Conservation (phyloP, 805 yeast genomes). For the Spathaspora hagerdaliae region DNA sequence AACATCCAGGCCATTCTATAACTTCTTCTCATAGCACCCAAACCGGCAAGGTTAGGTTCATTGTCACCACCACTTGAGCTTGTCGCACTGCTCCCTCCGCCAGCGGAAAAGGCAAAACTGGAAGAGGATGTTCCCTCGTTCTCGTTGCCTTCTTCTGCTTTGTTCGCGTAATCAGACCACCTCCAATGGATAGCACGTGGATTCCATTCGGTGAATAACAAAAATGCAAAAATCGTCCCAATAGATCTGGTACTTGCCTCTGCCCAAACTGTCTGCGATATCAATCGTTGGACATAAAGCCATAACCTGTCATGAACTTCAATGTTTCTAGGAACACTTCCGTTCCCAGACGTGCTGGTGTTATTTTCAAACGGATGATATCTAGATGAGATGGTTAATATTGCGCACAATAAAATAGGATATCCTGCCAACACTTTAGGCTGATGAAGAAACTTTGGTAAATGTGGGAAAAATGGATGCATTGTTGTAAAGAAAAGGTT, state of each 20-base stretch:
- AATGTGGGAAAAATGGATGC: constrained; percentile 88
- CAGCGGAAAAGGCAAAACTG: neutral
- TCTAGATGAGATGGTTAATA: constrained; percentile 75
- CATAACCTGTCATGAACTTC: constrained; percentile 77
- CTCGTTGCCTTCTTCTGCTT: constrained; percentile 39
- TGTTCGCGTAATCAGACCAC: constrained; percentile 79
- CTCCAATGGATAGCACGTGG: constrained; percentile 91
- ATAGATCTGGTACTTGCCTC: constrained; percentile 84
- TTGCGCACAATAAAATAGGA: constrained; percentile 77
- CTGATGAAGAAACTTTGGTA: constrained; percentile 70
- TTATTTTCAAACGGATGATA: constrained; percentile 58
- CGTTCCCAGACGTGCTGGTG: constrained; percentile 17
- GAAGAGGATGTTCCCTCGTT: constrained; percentile 3
- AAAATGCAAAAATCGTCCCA: constrained; percentile 81
- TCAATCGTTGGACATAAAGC: constrained; percentile 76
- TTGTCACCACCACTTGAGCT: constrained; percentile 6
- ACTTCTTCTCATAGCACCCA: constrained; percentile 81
- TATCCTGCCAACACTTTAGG: constrained; percentile 66
- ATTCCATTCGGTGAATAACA: constrained; percentile 91
- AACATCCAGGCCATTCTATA: constrained; percentile 94
- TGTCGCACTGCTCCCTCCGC: constrained; percentile 10
- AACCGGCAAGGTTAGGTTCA: constrained; percentile 57
- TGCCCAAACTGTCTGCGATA: constrained; percentile 90
- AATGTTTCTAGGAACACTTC: constrained; percentile 43
- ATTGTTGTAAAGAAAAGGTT: constrained; percentile 66